Evolutionary conservation across 176 grass and related monocot genomes (phyloP).

Genomic region (Saccharum spontaneum): DNA sequence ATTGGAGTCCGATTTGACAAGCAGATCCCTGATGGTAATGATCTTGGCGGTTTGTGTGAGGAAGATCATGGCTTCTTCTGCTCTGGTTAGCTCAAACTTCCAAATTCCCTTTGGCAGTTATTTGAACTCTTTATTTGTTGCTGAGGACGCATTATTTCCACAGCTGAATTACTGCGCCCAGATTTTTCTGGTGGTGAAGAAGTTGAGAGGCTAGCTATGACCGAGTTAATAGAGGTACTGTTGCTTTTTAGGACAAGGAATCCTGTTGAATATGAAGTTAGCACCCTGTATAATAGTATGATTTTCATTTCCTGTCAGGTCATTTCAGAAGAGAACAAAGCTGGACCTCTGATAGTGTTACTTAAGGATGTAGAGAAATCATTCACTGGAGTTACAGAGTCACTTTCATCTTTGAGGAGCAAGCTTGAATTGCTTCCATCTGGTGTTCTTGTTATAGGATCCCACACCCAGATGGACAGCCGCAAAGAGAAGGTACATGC

Average conservation of each 20-base stretch:
- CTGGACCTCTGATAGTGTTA: slow-evolving; percentile 82
- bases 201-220: slow-evolving; percentile 80
- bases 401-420: slow-evolving; percentile 69
- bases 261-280: neutral
- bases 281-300: slow-evolving; percentile 18
- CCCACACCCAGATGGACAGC: slow-evolving; percentile 86
- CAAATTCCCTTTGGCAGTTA: slow-evolving; percentile 12
- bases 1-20: slow-evolving; percentile 97
- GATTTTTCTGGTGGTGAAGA: slow-evolving; percentile 65
- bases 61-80: slow-evolving; percentile 99
- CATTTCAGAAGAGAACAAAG: slow-evolving; percentile 89
- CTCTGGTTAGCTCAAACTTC: slow-evolving; percentile 62
- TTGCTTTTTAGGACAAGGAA: slow-evolving; percentile 8
- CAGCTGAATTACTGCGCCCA: slow-evolving; percentile 81
- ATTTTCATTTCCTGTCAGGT: slow-evolving; percentile 59
- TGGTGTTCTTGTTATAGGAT: slow-evolving; percentile 91
- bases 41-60: slow-evolving; percentile 96
- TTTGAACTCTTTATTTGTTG: slow-evolving; percentile 34
- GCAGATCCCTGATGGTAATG: slow-evolving; percentile 92
- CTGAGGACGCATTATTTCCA: slow-evolving; percentile 24
- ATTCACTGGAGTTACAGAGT: slow-evolving; percentile 80
- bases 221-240: slow-evolving; percentile 84
- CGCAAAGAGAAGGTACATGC: slow-evolving; percentile 97
- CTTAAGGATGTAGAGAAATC: slow-evolving; percentile 98
- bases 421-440: slow-evolving; percentile 77